Evolutionary conservation across 805 yeast species (phyloP).

Genomic region (Ogataea parapolymorpha): DNA sequence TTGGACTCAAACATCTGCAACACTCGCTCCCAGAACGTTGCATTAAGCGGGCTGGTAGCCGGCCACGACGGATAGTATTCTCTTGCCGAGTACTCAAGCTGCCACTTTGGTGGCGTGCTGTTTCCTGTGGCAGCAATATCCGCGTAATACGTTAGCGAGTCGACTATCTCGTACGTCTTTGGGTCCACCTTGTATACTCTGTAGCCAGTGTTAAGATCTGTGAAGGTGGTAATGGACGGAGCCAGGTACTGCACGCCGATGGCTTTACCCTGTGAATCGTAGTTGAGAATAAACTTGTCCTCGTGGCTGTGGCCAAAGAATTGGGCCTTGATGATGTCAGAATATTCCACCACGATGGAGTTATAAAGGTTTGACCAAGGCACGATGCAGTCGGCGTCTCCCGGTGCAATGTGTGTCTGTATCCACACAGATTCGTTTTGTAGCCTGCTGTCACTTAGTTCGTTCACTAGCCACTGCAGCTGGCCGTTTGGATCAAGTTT

Average conservation of each 20-base stretch:
- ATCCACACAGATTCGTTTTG: background rate
- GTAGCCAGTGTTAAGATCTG: slow-evolving; percentile 4
- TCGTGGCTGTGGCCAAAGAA: slow-evolving; percentile 3
- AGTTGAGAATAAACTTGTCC: slow-evolving; percentile 1
- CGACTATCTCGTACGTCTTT: background rate
- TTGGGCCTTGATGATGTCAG: slow-evolving; percentile 4
- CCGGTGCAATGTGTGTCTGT: slow-evolving; percentile 1
- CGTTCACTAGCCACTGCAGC: slow-evolving; percentile 2
- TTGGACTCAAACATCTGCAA: background rate
- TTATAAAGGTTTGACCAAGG: slow-evolving; percentile 4
- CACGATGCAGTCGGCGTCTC: background rate
- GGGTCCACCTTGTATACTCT: slow-evolving; percentile 3
- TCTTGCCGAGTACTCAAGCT: slow-evolving; percentile 1
- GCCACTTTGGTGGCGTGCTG: background rate
- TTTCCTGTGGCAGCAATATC: background rate
- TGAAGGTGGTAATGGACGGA: slow-evolving; percentile 1
- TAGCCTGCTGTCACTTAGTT: background rate
- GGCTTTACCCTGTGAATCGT: background rate
- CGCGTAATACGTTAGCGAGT: slow-evolving; percentile 1
- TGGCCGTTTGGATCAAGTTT: slow-evolving; percentile 1
- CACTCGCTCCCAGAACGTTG: slow-evolving; percentile 1
- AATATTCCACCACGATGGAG: background rate
- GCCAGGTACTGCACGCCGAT: slow-evolving; percentile 1
- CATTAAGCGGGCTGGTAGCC: background rate
- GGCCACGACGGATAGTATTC: slow-evolving; percentile 2